Percentiles rank a stretch among this genome's conserved stretches.
Evolutionary conservation across 371 early-diverging fungal genomes (phyloP).

Genomic region (Syncephalastrum contaminatum): DNA sequence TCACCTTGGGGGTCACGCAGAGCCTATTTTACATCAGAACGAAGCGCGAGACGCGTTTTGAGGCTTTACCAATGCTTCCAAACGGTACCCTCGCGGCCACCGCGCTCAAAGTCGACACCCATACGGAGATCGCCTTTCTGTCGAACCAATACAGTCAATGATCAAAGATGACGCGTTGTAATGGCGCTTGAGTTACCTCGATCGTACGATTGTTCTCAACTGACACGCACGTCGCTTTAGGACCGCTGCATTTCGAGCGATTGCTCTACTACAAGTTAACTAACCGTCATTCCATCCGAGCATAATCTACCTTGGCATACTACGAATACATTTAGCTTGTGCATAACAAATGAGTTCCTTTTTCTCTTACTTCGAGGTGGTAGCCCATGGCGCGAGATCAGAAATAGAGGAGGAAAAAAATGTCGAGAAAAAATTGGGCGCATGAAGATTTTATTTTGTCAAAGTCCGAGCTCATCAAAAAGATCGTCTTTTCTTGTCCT

Average conservation of each 20-base stretch:
- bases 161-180: not conserved
- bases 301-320: constrained; percentile 18
- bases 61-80: constrained; percentile 22
- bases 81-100: constrained; percentile 5
- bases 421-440: too few species aligned
- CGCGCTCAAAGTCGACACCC: constrained; percentile 15
- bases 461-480: too few species aligned
- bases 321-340: not conserved
- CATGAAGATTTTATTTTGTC: too few species aligned
- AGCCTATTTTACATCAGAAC: constrained; percentile 11
- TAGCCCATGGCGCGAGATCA: too few species aligned
- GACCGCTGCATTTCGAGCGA: constrained; percentile 19
- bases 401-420: too few species aligned
- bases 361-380: too few species aligned
- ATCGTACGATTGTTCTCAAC: constrained; percentile 10
- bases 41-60: not conserved
- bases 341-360: too few species aligned
- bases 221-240: constrained; percentile 13
- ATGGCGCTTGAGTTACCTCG: constrained; percentile 1
- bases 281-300: not conserved
- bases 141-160: not conserved
- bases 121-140: constrained; percentile 22
- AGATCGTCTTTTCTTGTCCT: too few species aligned
- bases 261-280: constrained; percentile 13
- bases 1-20: constrained; percentile 18